These are phyloP conservation scores for Ampelocalamus luodianensis DNA, from an alignment of 176 grass and related monocot genomes.

Conservation along the genomic window DNA sequence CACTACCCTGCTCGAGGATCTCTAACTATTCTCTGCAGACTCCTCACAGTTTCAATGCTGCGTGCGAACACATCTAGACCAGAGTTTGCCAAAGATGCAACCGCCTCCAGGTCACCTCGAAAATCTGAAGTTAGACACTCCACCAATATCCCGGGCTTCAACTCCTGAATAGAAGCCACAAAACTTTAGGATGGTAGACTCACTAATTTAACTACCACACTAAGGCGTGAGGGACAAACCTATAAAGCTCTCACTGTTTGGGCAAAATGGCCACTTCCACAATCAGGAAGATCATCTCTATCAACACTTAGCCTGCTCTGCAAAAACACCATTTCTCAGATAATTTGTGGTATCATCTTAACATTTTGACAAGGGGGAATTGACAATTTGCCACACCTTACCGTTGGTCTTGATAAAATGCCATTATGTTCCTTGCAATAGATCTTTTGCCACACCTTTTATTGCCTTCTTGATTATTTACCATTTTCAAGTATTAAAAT, in stretches of 20 bases:
- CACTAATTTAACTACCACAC: background rate
- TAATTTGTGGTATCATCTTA: background rate
- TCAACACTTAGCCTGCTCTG: constrained; percentile 94
- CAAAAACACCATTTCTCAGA: constrained; percentile 37
- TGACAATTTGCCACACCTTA: too few species aligned
- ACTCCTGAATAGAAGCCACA: constrained; percentile 51
- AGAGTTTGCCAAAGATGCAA: constrained; percentile 65
- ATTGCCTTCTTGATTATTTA: too few species aligned
- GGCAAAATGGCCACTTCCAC: constrained; percentile 85
- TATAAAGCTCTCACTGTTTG: constrained; percentile 80
- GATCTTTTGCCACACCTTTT: too few species aligned
- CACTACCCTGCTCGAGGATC: constrained; percentile 62
- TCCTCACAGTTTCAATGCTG: constrained; percentile 70
- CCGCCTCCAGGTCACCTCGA: constrained; percentile 67
- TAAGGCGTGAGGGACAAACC: constrained; percentile 46
- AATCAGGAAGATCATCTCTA: constrained; percentile 88
- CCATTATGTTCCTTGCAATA: too few species aligned
- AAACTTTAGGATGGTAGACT: constrained; percentile 11
- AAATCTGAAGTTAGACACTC: constrained; percentile 83
- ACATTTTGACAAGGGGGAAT: background rate
- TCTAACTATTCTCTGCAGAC: constrained; percentile 74
- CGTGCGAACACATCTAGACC: constrained; percentile 44
- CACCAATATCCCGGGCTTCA: constrained; percentile 81
- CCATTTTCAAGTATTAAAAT: too few species aligned
- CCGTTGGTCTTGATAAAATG: too few species aligned